Conservation (phyloP, 2,329 filamentous ascomycete genomes). For the Stagonosporopsis vannaccii region DNA sequence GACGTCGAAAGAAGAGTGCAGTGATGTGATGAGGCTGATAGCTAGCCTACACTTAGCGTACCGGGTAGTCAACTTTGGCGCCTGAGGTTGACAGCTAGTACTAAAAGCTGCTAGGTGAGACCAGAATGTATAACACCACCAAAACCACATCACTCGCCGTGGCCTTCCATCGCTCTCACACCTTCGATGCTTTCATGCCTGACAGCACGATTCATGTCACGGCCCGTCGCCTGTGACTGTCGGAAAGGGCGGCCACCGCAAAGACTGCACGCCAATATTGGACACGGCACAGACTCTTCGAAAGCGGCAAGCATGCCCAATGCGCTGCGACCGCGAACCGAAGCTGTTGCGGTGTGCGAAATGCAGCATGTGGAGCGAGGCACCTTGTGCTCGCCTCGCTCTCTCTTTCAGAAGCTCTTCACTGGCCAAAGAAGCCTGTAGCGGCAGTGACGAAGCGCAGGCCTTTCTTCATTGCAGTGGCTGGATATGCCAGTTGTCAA, state of each 20-base stretch:
- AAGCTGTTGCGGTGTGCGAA: conserved; percentile 28
- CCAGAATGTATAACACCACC: conserved; percentile 14
- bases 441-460: not conserved
- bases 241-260: conserved; percentile 33
- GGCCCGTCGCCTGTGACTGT: conserved; percentile 22
- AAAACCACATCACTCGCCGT: conserved; percentile 6
- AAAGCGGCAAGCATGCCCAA: conserved; percentile 40
- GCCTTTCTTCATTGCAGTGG: not conserved
- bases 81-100: conserved; percentile 30
- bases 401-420: too few species aligned
- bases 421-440: not conserved
- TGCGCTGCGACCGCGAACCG: conserved; percentile 32
- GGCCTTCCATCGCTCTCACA: not conserved
- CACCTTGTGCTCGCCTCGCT: not conserved
- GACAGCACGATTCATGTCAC: conserved; percentile 17
- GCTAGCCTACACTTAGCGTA: conserved; percentile 38
- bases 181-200: not conserved
- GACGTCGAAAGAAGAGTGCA: conserved; percentile 36
- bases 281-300: conserved; percentile 40
- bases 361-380: conserved; percentile 26
- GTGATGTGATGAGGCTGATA: conserved; percentile 41
- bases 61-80: conserved; percentile 22
- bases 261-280: conserved; percentile 46
- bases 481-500: not conserved
- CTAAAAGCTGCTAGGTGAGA: conserved; percentile 31